Percentiles rank a stretch among this genome's conserved stretches.
These are phyloP conservation scores for Cryptococcus sp. DNA, from an alignment of 1,284 basidiomycete genomes.

Conservation along the genomic window DNA sequence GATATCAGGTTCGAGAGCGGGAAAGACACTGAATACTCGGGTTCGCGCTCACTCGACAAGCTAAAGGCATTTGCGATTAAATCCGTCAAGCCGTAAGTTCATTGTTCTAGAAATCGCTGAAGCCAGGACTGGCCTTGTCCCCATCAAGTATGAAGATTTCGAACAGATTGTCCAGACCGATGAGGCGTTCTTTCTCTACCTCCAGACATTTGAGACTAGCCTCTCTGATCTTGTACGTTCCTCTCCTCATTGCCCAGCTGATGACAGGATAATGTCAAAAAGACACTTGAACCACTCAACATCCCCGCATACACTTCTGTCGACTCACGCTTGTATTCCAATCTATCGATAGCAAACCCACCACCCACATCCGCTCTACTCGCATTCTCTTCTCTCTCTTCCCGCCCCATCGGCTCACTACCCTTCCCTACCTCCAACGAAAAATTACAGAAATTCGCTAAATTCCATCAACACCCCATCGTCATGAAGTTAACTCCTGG, in stretches of 20 bases:
- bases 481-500: constrained; percentile 65
- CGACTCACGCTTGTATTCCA: constrained; percentile 52
- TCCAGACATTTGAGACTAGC: constrained; percentile 55
- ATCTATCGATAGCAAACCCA: constrained; percentile 54
- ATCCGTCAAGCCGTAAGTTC: constrained; percentile 59
- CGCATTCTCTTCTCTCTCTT: constrained; percentile 64
- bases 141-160: constrained; percentile 53
- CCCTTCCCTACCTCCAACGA: constrained; percentile 30
- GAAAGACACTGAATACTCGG: constrained; percentile 46
- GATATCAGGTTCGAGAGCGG: constrained; percentile 47
- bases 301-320: constrained; percentile 59
- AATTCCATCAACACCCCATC: constrained; percentile 64
- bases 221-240: constrained; percentile 40
- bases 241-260: not conserved
- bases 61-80: constrained; percentile 68
- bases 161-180: constrained; percentile 55
- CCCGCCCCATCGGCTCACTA: constrained; percentile 33
- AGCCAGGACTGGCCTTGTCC: constrained; percentile 50
- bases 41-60: constrained; percentile 55
- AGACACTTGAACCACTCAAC: constrained; percentile 57
- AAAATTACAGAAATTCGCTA: constrained; percentile 54
- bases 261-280: constrained; percentile 51
- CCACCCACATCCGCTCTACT: constrained; percentile 58
- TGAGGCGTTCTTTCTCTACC: constrained; percentile 67
- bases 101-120: constrained; percentile 1